Conservation (phyloP, 345 rosid genomes). For the Streptanthus diversifolius region DNA sequence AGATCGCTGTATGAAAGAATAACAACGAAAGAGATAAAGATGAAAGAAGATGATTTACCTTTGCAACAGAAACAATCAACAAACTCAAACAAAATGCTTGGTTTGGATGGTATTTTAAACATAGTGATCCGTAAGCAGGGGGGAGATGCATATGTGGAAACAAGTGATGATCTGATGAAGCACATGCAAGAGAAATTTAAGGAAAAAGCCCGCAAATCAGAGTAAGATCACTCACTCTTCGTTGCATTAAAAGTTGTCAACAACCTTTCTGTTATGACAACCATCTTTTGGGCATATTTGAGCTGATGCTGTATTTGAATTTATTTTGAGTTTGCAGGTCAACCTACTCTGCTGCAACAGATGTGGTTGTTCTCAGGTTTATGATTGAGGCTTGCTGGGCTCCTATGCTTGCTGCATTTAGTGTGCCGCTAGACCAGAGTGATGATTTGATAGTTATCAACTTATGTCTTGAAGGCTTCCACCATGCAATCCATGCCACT, state of each 20-base stretch:
- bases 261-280: background rate
- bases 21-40: slow-evolving; percentile 77
- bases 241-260: slow-evolving; percentile 11
- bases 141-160: slow-evolving; percentile 71
- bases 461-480: slow-evolving; percentile 77
- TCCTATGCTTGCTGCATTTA: slow-evolving; percentile 92
- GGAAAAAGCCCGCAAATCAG: slow-evolving; percentile 84
- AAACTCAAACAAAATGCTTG: slow-evolving; percentile 68
- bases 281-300: slow-evolving; percentile 5
- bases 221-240: slow-evolving; percentile 40
- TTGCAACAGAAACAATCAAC: slow-evolving; percentile 61
- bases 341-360: slow-evolving; percentile 66
- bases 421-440: slow-evolving; percentile 83
- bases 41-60: slow-evolving; percentile 57
- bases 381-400: slow-evolving; percentile 98
- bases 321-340: slow-evolving; percentile 45
- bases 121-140: slow-evolving; percentile 71
- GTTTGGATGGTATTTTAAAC: slow-evolving; percentile 86
- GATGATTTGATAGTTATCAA: slow-evolving; percentile 68
- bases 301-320: slow-evolving; percentile 7
- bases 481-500: slow-evolving; percentile 78
- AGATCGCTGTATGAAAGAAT: slow-evolving; percentile 70
- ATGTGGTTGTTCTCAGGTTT: slow-evolving; percentile 74
- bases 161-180: slow-evolving; percentile 79
- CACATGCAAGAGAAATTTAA: slow-evolving; percentile 84